Conservation (phyloP, 202 grass and related monocot species). For the Zizania palustris region DNA sequence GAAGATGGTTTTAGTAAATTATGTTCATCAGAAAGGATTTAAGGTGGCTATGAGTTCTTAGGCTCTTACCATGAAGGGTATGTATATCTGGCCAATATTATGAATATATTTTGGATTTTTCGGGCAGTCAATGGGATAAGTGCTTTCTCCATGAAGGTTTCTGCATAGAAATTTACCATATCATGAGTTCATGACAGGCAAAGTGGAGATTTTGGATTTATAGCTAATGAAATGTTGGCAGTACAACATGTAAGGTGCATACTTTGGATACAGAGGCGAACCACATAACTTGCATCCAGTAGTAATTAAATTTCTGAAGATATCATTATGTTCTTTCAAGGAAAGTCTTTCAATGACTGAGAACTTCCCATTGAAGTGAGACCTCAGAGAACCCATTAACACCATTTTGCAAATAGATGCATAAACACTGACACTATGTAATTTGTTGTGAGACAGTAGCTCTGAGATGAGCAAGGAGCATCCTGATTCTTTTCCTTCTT, state of each 20-base stretch:
- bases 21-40: constrained; percentile 7
- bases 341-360: constrained; percentile 41
- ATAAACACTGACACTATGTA: constrained; percentile 42
- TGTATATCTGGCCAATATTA: constrained; percentile 59
- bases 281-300: constrained; percentile 67
- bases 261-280: constrained; percentile 50
- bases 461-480: constrained; percentile 43
- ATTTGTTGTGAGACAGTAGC: constrained; percentile 38
- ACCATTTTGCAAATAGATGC: constrained; percentile 48
- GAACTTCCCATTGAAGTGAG: constrained; percentile 27
- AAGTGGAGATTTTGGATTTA: neutral
- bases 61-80: constrained; percentile 57
- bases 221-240: neutral
- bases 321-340: constrained; percentile 44
- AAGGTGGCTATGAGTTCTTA: constrained; percentile 10
- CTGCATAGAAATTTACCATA: constrained; percentile 44
- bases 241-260: constrained; percentile 24
- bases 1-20: neutral
- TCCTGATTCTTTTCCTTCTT: constrained; percentile 34
- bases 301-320: constrained; percentile 49
- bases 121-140: constrained; percentile 46
- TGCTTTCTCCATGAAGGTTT: constrained; percentile 26
- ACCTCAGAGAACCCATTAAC: constrained; percentile 16
- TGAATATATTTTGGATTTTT: constrained; percentile 60
- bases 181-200: constrained; percentile 15